Conservation (phyloP, 768 basidiomycete genomes). For the Calvatia gigantea region DNA sequence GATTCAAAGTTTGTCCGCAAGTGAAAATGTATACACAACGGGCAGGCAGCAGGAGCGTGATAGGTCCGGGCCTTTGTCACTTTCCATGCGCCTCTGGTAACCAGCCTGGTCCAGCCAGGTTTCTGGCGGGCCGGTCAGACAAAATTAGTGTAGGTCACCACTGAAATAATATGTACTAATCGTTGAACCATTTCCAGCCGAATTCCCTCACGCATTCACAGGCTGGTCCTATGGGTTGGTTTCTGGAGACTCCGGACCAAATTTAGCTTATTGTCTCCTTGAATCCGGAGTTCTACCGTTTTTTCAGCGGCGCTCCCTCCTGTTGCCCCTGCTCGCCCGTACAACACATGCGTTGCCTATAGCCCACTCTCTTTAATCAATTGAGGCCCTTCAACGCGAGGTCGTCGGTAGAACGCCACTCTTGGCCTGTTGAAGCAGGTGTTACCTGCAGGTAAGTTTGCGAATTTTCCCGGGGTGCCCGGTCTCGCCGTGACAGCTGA, state of each 20-base stretch:
- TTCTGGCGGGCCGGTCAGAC: constrained; percentile 35
- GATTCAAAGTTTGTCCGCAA: constrained; percentile 41
- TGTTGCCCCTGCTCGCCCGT: constrained; percentile 34
- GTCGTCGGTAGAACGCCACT: constrained; percentile 24
- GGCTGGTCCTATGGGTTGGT: constrained; percentile 46
- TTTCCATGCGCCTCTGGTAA: constrained; percentile 42
- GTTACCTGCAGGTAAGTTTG: constrained; percentile 36
- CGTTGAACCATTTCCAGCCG: constrained; percentile 27
- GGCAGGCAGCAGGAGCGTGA: constrained; percentile 47
- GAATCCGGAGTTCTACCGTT: constrained; percentile 53
- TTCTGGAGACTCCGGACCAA: constrained; percentile 44
- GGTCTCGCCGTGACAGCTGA: constrained; percentile 47
- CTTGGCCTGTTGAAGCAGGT: constrained; percentile 41
- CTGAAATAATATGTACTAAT: not conserved
- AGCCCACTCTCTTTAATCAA: constrained; percentile 36
- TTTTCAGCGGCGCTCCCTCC: constrained; percentile 35
- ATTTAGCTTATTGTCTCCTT: constrained; percentile 43
- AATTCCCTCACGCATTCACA: constrained; percentile 50
- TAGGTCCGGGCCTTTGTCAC: constrained; percentile 42
- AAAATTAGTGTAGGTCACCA: constrained; percentile 39
- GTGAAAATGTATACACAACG: constrained; percentile 46
- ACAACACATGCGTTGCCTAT: constrained; percentile 41
- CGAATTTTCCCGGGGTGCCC: constrained; percentile 39
- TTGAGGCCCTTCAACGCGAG: constrained; percentile 30
- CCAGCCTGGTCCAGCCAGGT: constrained; percentile 31